These are phyloP conservation scores for Eimeria praecox DNA, from an alignment of 169 alveolate species.

Conservation along the genomic window DNA sequence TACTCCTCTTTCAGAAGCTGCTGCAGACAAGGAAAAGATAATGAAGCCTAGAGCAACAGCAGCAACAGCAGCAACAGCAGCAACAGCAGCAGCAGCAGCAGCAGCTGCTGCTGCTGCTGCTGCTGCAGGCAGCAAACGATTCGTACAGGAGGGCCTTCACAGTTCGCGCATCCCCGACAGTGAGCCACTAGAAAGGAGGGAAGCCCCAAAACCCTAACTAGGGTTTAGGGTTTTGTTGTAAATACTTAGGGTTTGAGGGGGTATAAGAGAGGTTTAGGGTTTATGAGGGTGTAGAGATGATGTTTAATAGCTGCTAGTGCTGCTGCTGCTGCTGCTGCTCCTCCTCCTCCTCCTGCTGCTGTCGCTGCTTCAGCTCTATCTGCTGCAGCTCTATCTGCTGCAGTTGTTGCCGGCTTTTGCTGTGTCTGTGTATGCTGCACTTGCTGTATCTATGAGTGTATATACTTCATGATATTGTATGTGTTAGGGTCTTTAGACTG, in stretches of 20 bases:
- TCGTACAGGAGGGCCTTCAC: background rate
- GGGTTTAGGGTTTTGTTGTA: background rate
- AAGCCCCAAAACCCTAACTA: background rate
- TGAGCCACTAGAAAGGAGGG: background rate
- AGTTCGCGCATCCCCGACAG: conserved; percentile 19
- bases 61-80: no score
- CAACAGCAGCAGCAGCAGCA: no score
- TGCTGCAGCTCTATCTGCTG: conserved; percentile 10
- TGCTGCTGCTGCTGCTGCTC: background rate
- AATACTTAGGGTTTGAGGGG: background rate
- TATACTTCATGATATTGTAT: no score
- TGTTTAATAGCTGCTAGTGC: background rate
- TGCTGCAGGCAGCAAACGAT: conserved; percentile 3
- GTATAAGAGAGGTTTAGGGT: background rate
- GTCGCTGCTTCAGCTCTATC: background rate
- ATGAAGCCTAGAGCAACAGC: no score
- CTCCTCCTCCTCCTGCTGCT: background rate
- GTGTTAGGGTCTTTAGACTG: background rate
- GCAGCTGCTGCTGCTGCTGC: conserved; percentile 7
- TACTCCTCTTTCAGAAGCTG: no score
- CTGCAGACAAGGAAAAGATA: no score
- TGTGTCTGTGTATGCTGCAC: background rate
- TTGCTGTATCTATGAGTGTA: background rate
- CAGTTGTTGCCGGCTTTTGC: background rate
- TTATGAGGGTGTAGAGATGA: background rate